Percentiles rank a stretch among this genome's conserved stretches.
Evolutionary conservation across 176 grass and related monocot species (phyloP).

Genomic region (Microstegium vimineum): DNA sequence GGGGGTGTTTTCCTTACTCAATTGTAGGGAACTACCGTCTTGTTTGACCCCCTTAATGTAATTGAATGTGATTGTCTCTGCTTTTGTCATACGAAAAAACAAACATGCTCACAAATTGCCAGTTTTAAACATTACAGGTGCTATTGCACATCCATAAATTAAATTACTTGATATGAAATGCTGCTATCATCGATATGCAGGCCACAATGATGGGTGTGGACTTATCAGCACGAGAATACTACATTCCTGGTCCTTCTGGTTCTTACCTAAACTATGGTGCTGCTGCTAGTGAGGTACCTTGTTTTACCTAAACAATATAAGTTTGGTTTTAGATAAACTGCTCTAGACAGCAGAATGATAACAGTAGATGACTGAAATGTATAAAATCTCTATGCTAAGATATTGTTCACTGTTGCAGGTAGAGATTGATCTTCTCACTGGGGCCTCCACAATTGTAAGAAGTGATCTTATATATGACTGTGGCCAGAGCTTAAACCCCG

Average conservation of each 20-base stretch:
- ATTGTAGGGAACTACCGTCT: neutral
- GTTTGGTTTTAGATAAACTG: neutral
- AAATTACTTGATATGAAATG: constrained; percentile 19
- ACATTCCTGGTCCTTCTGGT: constrained; percentile 50
- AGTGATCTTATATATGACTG: constrained; percentile 92
- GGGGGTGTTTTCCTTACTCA: neutral
- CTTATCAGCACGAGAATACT: constrained; percentile 77
- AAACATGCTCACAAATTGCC: neutral
- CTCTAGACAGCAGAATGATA: constrained; percentile 12
- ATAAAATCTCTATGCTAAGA: neutral
- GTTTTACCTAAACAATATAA: no score
- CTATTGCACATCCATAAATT: neutral
- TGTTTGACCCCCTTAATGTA: neutral
- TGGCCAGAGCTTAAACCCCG: constrained; percentile 95
- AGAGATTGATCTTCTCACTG: constrained; percentile 93
- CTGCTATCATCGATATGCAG: constrained; percentile 29
- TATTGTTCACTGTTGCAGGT: constrained; percentile 47
- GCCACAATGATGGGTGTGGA: constrained; percentile 56
- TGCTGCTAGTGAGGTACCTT: constrained; percentile 83
- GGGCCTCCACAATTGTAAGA: constrained; percentile 66
- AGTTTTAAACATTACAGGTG: neutral
- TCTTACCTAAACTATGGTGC: constrained; percentile 89
- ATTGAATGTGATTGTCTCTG: neutral
- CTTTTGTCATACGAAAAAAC: neutral
- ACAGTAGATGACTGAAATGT: constrained; percentile 6